These are phyloP conservation scores for Lentinula sp. DNA, from an alignment of 768 basidiomycete genomes.

Conservation along the genomic window DNA sequence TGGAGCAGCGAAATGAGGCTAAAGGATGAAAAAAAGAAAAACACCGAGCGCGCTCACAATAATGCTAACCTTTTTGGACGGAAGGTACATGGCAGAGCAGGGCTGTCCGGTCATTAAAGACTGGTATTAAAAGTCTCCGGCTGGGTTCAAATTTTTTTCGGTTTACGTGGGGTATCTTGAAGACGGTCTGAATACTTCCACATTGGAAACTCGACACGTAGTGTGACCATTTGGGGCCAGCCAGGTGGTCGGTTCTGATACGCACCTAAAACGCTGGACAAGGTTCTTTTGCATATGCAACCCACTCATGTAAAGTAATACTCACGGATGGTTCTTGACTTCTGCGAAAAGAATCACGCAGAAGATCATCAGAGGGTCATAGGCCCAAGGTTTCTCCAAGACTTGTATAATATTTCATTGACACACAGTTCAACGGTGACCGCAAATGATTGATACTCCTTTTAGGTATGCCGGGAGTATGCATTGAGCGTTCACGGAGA, in stretches of 20 bases:
- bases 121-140: not conserved
- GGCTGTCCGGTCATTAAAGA: not conserved
- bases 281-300: not conserved
- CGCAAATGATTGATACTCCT: not conserved
- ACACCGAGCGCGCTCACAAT: not conserved
- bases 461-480: not conserved
- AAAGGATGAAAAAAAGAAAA: too few relatives aligned
- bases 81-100: not conserved
- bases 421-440: not conserved
- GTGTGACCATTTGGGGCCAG: not conserved
- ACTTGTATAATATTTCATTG: not conserved
- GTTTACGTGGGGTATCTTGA: not conserved
- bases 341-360: not conserved
- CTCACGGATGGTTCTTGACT: not conserved
- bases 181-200: too few relatives aligned
- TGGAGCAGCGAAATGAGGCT: too few relatives aligned
- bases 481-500: not conserved
- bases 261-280: not conserved
- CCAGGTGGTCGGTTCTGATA: not conserved
- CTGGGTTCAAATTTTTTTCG: not conserved
- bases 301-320: not conserved
- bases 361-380: not conserved
- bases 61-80: not conserved
- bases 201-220: not conserved
- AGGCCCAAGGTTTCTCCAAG: not conserved